Evolutionary conservation across 805 yeast genomes (phyloP), one percentile per base, ranked within the genome.

Genomic region (Candida silvatica): DNA sequence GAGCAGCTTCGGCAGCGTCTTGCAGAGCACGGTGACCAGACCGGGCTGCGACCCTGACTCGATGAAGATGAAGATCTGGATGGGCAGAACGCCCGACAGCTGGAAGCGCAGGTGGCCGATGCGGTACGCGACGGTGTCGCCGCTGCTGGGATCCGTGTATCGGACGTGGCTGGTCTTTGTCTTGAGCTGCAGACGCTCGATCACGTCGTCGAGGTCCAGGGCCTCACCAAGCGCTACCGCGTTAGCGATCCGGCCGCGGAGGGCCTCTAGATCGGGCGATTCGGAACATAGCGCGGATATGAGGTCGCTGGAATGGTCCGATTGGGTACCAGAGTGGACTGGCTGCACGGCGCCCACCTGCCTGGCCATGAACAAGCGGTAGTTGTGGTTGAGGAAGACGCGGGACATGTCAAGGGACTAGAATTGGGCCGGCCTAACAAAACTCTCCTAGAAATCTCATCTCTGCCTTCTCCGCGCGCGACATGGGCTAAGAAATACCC

Each of bases 61-160:
- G 6, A 56, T 44, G 17, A 56, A 37, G 2, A 56, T 45, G 3
- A 52, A 12, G 4, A 54, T 27, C 25, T 56, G 61, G 8, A 47
- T 52, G 2, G 54, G 53, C 4, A 56, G 35, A 1, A 51, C 35
- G 14, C 44, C 46, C 15, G 51, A 44, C 23, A 53, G 35, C 32
- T 49, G 49, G 43, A 47, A 56, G 35, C 60, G 42, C 27, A 56
- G 47, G 37, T 52, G 53, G 1, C 61, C 60, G 11, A 50, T 41
- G 17, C 35, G 37, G 17, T 46, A 20, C n/a, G n/a, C n/a, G n/a
- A n/a, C n/a, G 5, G 31, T 26, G n/a, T 31, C 31, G 1, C 25
- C 34, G n/a, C n/a, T n/a, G n/a, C n/a, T n/a, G n/a, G n/a, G n/a
- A n/a, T n/a, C n/a, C 2, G 31, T 26, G 15, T 26, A 38, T 9